A percentile compares a stretch with the other conserved stretches of the same genome.
Evolutionary conservation across 225 moss, liverwort and hornwort species (phyloP).

Genomic region (Lunularia cruciata): DNA sequence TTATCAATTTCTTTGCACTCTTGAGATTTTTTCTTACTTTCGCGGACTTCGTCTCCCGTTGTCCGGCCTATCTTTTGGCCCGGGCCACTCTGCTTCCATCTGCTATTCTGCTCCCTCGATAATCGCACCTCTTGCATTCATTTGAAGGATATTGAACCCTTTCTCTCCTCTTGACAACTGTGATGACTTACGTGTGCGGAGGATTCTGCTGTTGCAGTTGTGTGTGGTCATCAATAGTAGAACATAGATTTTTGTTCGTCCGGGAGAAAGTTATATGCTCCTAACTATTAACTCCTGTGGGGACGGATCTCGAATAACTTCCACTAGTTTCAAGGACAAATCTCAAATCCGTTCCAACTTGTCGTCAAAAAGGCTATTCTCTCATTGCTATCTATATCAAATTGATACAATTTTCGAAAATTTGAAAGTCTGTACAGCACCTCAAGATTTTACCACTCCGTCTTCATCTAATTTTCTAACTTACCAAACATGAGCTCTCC

Average conservation of each 20-base stretch:
- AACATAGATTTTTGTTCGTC: not conserved
- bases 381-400: no score
- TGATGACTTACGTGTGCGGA: not conserved
- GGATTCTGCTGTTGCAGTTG: not conserved
- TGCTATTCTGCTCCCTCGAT: not conserved
- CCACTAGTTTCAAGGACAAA: no score
- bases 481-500: no score
- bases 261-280: not conserved
- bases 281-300: no score
- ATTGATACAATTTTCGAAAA: no score
- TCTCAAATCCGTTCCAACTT: no score
- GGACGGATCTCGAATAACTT: no score
- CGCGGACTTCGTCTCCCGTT: not conserved
- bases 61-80: not conserved
- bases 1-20: not conserved
- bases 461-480: no score
- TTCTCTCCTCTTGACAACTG: slow-evolving; percentile 4
- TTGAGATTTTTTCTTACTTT: not conserved
- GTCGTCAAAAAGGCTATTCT: no score
- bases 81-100: not conserved
- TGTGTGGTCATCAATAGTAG: not conserved
- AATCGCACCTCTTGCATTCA: not conserved
- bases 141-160: no score
- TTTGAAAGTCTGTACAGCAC: no score
- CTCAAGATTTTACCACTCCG: no score